Percentiles rank a stretch among this genome's conserved stretches.
These are phyloP conservation scores for Penicillium sp. DNA, from an alignment of 2,329 filamentous ascomycete species.

Conservation along the genomic window DNA sequence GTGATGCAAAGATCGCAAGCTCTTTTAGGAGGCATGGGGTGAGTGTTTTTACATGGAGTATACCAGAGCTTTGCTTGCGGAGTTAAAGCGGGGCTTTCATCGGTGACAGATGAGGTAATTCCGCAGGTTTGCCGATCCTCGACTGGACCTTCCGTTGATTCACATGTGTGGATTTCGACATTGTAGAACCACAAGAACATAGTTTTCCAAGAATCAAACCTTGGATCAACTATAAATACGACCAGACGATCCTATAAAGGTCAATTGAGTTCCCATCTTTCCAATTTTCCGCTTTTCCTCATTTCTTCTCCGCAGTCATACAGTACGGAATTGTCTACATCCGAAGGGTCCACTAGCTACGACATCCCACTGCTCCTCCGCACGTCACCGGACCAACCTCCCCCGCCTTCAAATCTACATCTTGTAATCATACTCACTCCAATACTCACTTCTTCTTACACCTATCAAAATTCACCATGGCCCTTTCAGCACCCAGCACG, in stretches of 20 bases:
- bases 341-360: background rate
- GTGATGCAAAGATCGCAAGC: conserved; percentile 33
- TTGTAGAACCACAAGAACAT: background rate
- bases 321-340: background rate
- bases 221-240: background rate
- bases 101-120: background rate
- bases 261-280: background rate
- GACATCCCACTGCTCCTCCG: background rate
- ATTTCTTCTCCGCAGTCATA: background rate
- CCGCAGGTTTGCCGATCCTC: background rate
- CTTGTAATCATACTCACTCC: background rate
- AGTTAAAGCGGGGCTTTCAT: background rate
- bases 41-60: background rate
- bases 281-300: background rate
- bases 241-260: background rate
- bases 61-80: background rate
- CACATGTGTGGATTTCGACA: background rate
- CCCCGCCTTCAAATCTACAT: background rate
- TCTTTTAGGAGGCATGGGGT: conserved; percentile 24
- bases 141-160: conserved; percentile 3
- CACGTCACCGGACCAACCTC: background rate
- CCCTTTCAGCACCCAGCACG: conserved; percentile 31
- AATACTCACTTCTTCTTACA: background rate
- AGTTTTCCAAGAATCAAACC: background rate
- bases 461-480: conserved; percentile 18